Evolutionary conservation across 176 grass and related monocot genomes (phyloP).

Genomic region (Eragrostis nindensis): DNA sequence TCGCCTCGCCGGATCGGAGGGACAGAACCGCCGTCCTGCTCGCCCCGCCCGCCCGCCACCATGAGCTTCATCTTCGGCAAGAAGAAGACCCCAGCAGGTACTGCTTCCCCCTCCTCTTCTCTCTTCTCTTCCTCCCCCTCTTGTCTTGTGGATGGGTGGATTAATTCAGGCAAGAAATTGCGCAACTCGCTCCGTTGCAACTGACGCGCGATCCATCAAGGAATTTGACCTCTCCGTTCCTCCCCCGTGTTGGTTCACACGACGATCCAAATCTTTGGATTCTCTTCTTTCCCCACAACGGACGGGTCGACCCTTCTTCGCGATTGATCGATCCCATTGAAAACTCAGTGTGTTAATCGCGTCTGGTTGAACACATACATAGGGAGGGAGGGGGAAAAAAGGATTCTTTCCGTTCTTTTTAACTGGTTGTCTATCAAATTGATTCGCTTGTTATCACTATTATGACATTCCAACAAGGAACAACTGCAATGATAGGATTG

Average conservation of each 20-base stretch:
- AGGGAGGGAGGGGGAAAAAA: not conserved
- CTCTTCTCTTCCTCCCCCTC: not conserved
- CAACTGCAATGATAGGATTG: too few species aligned
- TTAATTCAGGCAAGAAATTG: not conserved
- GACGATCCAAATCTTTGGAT: not conserved
- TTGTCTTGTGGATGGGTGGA: not conserved
- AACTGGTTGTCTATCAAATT: not conserved
- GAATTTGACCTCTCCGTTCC: not conserved
- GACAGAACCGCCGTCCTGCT: not conserved
- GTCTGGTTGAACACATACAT: not conserved
- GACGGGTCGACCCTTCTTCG: not conserved
- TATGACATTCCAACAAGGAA: too few species aligned
- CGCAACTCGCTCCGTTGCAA: not conserved
- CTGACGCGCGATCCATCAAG: not conserved
- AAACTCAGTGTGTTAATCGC: too few species aligned
- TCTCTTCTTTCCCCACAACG: not conserved
- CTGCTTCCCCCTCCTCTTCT: not conserved
- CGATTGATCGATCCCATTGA: too few species aligned
- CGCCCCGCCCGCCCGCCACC: not conserved
- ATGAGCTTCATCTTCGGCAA: constrained; percentile 97
- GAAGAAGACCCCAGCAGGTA: constrained; percentile 82
- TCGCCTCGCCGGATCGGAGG: too few species aligned
- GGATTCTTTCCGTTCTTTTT: not conserved
- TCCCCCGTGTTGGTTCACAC: not conserved
- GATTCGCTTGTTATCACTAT: too few species aligned